Evolutionary conservation across 2,329 filamentous ascomycete species (phyloP).

Genomic region (Phaeosphaeriaceae sp.): DNA sequence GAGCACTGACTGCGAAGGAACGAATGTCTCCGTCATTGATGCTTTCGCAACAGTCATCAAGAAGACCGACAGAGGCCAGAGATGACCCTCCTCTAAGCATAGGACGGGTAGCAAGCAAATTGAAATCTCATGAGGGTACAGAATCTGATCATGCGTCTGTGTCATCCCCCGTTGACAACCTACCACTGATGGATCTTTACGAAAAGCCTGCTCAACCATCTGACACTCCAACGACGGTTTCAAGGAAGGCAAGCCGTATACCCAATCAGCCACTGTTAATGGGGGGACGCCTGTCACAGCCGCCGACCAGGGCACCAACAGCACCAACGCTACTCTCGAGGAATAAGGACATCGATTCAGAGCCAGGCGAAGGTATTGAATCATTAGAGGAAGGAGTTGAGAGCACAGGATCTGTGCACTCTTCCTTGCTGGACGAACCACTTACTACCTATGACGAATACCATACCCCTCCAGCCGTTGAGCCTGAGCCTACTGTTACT

Average conservation of each 20-base stretch:
- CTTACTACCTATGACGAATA: constrained; percentile 16
- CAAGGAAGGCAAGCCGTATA: too few species aligned
- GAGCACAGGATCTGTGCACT: constrained; percentile 2
- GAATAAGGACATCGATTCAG: neutral
- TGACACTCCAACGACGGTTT: too few species aligned
- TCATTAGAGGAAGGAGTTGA: neutral
- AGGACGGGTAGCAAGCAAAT: too few species aligned
- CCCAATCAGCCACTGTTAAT: too few species aligned
- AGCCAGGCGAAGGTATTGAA: neutral
- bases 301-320: too few species aligned
- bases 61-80: neutral
- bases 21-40: neutral
- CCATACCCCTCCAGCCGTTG: constrained; percentile 3
- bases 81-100: too few species aligned
- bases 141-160: neutral
- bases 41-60: neutral
- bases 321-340: too few species aligned
- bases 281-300: too few species aligned
- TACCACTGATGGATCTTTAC: neutral
- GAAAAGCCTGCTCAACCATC: neutral
- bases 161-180: neutral
- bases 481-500: neutral
- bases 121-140: too few species aligned
- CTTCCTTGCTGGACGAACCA: constrained; percentile 13
- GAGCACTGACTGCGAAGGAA: neutral